These are phyloP conservation scores for Apiotrichum porosum DNA, from an alignment of 1,284 basidiomycete species.

Conservation along the genomic window DNA sequence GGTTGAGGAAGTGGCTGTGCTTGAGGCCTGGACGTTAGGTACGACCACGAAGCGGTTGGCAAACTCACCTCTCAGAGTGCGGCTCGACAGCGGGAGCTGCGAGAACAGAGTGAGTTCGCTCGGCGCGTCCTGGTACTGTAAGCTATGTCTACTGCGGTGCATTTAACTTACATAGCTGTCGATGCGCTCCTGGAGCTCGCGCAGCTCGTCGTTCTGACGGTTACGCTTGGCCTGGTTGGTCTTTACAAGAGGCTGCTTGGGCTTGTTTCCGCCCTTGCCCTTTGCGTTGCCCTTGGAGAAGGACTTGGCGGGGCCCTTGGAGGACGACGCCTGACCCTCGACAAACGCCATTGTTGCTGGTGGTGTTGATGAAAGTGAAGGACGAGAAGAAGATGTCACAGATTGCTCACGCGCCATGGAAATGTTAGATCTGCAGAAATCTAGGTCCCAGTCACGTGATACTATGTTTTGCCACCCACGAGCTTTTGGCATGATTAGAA, in stretches of 20 bases:
- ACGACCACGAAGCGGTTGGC: no score
- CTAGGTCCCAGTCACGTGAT: no score
- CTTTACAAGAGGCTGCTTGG: constrained; percentile 25
- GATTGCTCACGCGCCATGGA: no score
- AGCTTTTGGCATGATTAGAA: no score
- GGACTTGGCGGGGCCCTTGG: constrained; percentile 11
- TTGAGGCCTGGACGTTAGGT: constrained; percentile 60
- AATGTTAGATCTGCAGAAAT: no score
- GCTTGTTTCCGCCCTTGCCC: constrained; percentile 12
- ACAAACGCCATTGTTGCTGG: constrained; percentile 26
- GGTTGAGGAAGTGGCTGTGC: constrained; percentile 74
- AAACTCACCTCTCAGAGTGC: constrained; percentile 40
- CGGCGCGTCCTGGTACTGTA: constrained; percentile 22
- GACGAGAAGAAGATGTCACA: no score
- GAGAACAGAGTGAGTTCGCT: constrained; percentile 40
- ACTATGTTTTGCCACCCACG: no score
- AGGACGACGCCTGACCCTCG: constrained; percentile 29
- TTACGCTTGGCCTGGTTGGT: constrained; percentile 42
- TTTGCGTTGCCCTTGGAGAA: constrained; percentile 11
- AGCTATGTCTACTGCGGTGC: no score
- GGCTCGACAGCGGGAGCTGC: constrained; percentile 46
- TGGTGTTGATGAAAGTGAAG: not conserved
- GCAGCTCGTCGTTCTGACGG: constrained; percentile 43
- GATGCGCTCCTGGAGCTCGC: constrained; percentile 37
- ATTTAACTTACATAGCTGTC: constrained; percentile 38